Conservation (phyloP, 1,139 yeast genomes). For the Candida pseudocylindracea region DNA sequence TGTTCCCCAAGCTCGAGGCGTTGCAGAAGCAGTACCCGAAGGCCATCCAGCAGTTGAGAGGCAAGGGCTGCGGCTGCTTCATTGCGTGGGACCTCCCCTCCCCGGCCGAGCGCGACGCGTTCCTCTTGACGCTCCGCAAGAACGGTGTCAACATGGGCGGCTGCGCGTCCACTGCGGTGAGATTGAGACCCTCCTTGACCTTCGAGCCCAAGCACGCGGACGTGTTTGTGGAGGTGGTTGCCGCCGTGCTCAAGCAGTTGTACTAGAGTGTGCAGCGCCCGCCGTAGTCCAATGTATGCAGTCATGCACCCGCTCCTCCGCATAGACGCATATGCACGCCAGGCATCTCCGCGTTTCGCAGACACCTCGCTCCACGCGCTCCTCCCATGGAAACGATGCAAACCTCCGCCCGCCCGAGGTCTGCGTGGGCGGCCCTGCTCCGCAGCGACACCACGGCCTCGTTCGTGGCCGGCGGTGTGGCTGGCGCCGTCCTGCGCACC, state of each 20-base stretch:
- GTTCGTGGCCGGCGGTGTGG: conserved; percentile 35
- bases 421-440: conserved; percentile 6
- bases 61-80: conserved; percentile 54
- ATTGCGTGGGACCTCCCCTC: conserved; percentile 53
- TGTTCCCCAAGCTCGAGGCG: conserved; percentile 25
- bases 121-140: conserved; percentile 29
- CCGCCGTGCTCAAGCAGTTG: conserved; percentile 16
- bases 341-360: too few relatives aligned
- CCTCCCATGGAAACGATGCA: too few relatives aligned
- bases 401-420: too few relatives aligned
- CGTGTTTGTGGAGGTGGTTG: conserved; percentile 26
- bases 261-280: conserved; percentile 1
- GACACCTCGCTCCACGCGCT: too few relatives aligned
- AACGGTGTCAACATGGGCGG: conserved; percentile 65
- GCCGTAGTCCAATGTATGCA: too few relatives aligned
- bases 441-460: conserved; percentile 36
- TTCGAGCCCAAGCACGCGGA: conserved; percentile 65
- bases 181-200: conserved; percentile 57
- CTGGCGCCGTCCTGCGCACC: conserved; percentile 86
- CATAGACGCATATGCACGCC: too few relatives aligned
- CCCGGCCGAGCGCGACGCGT: conserved; percentile 30
- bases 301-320: too few relatives aligned
- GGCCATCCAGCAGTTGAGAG: conserved; percentile 36
- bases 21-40: conserved; percentile 30
- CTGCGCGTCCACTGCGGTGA: conserved; percentile 50